phyloP scores from a whole-genome alignment of 768 basidiomycete species.

The Phylloporus scabripes region DNA sequence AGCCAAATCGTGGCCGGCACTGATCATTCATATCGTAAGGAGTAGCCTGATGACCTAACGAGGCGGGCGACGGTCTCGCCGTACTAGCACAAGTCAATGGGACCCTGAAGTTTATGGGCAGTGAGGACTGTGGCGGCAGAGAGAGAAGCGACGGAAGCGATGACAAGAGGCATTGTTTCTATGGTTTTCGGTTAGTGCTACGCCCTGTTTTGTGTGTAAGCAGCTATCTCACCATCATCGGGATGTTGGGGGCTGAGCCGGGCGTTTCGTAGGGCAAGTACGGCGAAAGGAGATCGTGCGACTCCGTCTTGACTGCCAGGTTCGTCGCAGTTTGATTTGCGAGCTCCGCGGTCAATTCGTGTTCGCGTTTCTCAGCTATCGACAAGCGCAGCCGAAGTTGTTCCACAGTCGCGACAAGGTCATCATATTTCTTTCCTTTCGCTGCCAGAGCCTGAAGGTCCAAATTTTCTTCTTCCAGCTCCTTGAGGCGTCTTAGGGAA shows the following conservation, averaged over 20 bases:
- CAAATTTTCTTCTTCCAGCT: slow-evolving; percentile 80
- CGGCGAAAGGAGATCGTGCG: slow-evolving; percentile 47
- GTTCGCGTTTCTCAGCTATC: slow-evolving; percentile 62
- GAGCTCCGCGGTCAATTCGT: slow-evolving; percentile 58
- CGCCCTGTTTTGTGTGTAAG: background rate
- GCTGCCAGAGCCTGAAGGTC: slow-evolving; percentile 59
- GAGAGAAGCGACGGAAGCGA: slow-evolving; percentile 72
- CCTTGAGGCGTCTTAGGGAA: slow-evolving; percentile 63
- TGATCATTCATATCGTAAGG: slow-evolving; percentile 46
- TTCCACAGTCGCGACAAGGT: slow-evolving; percentile 57
- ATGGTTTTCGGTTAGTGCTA: slow-evolving; percentile 11
- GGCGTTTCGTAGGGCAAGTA: slow-evolving; percentile 29
- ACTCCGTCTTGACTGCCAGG: slow-evolving; percentile 51
- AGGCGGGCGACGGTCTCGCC: slow-evolving; percentile 36
- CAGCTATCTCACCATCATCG: slow-evolving; percentile 55
- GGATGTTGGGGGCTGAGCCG: slow-evolving; percentile 56
- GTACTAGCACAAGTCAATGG: slow-evolving; percentile 37
- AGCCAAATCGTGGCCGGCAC: slow-evolving; percentile 45
- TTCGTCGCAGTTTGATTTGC: slow-evolving; percentile 35
- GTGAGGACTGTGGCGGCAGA: slow-evolving; percentile 50
- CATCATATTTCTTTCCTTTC: slow-evolving; percentile 34
- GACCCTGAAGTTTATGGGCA: slow-evolving; percentile 53
- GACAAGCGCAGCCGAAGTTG: slow-evolving; percentile 60
- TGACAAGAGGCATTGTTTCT: slow-evolving; percentile 66
- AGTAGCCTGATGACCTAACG: slow-evolving; percentile 40